Evolutionary conservation across 306 rosid genomes (phyloP).

Genomic region (Cicer judaicum): DNA sequence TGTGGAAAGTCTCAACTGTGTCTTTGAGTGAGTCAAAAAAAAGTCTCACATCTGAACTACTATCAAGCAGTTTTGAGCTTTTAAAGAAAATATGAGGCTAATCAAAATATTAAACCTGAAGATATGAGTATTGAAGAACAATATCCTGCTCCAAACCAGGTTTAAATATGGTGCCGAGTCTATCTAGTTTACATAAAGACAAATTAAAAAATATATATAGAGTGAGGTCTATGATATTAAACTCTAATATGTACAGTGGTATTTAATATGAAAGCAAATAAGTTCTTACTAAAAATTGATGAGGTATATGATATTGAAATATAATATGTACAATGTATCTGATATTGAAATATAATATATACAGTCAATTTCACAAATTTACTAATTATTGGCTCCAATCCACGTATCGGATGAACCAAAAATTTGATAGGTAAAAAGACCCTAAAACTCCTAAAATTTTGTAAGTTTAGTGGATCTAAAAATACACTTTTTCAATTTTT

Average conservation of each 20-base stretch:
- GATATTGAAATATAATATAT: neutral
- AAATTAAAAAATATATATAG: neutral
- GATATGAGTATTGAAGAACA: constrained; percentile 58
- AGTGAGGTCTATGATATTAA: too few species aligned
- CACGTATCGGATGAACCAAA: too few species aligned
- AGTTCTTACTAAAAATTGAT: neutral
- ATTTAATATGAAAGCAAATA: neutral
- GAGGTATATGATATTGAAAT: neutral
- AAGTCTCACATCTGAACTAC: neutral
- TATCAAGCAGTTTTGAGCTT: constrained; percentile 3
- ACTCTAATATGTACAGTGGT: neutral
- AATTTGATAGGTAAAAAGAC: too few species aligned
- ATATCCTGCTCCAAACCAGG: constrained; percentile 76
- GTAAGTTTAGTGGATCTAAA: too few species aligned
- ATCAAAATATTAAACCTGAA: constrained; percentile 57
- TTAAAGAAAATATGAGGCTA: constrained; percentile 13
- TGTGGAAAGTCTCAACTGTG: constrained; percentile 1
- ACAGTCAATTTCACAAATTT: neutral
- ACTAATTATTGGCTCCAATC: too few species aligned
- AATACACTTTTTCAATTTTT: too few species aligned
- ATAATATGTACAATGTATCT: neutral
- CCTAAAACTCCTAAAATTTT: too few species aligned
- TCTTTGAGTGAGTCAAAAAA: too few species aligned
- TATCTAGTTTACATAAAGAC: too few species aligned
- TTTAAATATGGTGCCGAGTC: constrained; percentile 58